phyloP scores from a whole-genome alignment of 1,284 basidiomycete genomes.

The Heterobasidion annosum region DNA sequence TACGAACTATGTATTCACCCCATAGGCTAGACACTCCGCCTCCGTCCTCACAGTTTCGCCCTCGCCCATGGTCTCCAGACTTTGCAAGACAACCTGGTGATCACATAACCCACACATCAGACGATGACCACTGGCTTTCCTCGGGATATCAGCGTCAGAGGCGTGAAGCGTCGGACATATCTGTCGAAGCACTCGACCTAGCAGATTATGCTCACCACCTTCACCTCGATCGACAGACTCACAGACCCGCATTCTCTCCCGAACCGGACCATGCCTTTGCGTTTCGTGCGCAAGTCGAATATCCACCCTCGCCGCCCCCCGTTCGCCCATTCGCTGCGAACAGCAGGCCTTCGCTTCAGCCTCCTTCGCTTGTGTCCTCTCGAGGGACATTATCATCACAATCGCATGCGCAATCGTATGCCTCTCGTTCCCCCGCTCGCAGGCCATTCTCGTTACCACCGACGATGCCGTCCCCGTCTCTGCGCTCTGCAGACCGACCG shows the following conservation, averaged over 20 bases:
- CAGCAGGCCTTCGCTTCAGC: constrained; percentile 24
- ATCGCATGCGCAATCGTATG: constrained; percentile 22
- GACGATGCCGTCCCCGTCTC: constrained; percentile 17
- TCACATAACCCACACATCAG: not conserved
- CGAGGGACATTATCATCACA: constrained; percentile 31
- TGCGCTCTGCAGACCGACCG: constrained; percentile 5
- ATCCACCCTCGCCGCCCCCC: constrained; percentile 29
- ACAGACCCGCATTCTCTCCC: constrained; percentile 20
- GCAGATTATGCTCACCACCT: constrained; percentile 46
- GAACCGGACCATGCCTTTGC: not conserved
- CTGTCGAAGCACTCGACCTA: constrained; percentile 60
- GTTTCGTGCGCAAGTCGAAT: constrained; percentile 23
- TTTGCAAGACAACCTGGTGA: not conserved
- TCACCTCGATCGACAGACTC: constrained; percentile 19
- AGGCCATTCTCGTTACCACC: constrained; percentile 44
- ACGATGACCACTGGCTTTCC: constrained; percentile 4
- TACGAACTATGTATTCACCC: not conserved
- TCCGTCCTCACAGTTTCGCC: constrained; percentile 35
- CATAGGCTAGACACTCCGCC: constrained; percentile 42
- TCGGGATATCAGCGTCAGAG: constrained; percentile 17
- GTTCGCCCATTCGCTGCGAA: constrained; percentile 23
- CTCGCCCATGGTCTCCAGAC: constrained; percentile 56
- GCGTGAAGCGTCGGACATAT: constrained; percentile 50
- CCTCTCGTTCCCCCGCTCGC: constrained; percentile 14
- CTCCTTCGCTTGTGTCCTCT: constrained; percentile 39